Percentiles rank a stretch among this genome's conserved stretches.
Evolutionary conservation across 768 basidiomycete genomes (phyloP).

Genomic region (Panus rudis): DNA sequence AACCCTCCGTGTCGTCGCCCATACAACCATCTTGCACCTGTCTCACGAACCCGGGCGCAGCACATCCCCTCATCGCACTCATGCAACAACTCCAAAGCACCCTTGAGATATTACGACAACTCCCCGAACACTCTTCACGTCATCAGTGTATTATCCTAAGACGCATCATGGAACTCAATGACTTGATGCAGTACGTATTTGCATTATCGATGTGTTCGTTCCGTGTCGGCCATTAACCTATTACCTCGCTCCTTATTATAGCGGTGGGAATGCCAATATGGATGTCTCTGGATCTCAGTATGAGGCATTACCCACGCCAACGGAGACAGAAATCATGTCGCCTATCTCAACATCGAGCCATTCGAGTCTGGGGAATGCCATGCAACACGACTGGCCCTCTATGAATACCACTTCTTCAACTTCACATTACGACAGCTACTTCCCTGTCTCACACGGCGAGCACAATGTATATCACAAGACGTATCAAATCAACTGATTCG

Average conservation of each 20-base stretch:
- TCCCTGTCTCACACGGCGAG: conserved; percentile 43
- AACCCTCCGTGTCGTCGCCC: conserved; percentile 23
- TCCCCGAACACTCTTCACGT: conserved; percentile 44
- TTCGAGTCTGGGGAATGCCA: conserved; percentile 43
- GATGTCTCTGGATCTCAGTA: conserved; percentile 7
- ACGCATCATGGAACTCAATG: conserved; percentile 54
- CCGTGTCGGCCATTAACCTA: conserved; percentile 7
- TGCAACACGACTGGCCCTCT: conserved; percentile 42
- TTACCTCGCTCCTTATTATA: background rate
- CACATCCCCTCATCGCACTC: conserved; percentile 52
- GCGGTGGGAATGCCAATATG: conserved; percentile 11
- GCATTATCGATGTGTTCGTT: conserved; percentile 6
- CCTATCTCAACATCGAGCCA: conserved; percentile 39
- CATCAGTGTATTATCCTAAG: conserved; percentile 52
- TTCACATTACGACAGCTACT: conserved; percentile 61
- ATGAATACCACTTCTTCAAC: conserved; percentile 34
- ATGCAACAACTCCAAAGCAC: conserved; percentile 58
- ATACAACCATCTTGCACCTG: conserved; percentile 49
- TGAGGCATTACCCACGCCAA: conserved; percentile 17
- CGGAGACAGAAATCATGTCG: conserved; percentile 53
- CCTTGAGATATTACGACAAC: conserved; percentile 51
- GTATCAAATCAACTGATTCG: conserved; percentile 18
- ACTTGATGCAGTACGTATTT: conserved; percentile 57
- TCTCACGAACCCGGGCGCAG: conserved; percentile 53
- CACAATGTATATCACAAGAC: conserved; percentile 21